A percentile compares a stretch with the other conserved stretches of the same genome.
Evolutionary conservation across 345 rosid species (phyloP).

Genomic region (Citrus maxima): DNA sequence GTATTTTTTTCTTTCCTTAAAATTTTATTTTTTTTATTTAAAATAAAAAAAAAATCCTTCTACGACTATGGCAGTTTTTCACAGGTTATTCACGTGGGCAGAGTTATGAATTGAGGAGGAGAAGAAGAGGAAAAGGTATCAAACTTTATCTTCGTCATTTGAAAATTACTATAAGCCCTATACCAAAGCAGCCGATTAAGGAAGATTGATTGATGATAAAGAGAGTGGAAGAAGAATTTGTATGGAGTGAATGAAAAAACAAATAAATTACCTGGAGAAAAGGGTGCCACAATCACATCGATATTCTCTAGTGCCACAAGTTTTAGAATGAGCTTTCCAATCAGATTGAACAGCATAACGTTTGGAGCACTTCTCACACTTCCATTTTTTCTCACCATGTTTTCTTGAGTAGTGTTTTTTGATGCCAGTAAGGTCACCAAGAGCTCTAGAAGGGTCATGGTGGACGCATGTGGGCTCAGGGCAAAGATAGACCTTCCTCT

Average conservation of each 20-base stretch:
- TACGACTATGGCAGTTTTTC: conserved; percentile 29
- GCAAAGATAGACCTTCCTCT: conserved; percentile 77
- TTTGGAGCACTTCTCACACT: conserved; percentile 81
- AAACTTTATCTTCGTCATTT: conserved; percentile 18
- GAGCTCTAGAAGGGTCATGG: conserved; percentile 80
- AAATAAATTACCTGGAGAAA: conserved; percentile 57
- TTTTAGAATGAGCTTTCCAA: conserved; percentile 87
- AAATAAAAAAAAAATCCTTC: background rate
- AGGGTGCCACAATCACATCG: conserved; percentile 83
- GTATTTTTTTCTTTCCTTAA: background rate
- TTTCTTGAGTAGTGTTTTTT: conserved; percentile 75
- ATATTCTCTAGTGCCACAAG: conserved; percentile 78
- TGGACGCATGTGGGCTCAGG: conserved; percentile 89
- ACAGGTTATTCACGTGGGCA: conserved; percentile 37
- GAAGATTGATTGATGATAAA: no score
- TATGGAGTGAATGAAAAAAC: background rate
- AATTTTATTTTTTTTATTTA: background rate
- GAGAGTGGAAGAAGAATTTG: no score
- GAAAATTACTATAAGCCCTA: conserved; percentile 37
- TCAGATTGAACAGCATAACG: conserved; percentile 79
- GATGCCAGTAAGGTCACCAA: conserved; percentile 85
- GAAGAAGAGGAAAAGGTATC: conserved; percentile 33
- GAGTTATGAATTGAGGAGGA: background rate
- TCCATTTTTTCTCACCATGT: conserved; percentile 87
- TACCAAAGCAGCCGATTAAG: conserved; percentile 26